Evolutionary conservation across 2,329 filamentous ascomycete species (phyloP).

Genomic region (Ambrosiella cleistominuta): DNA sequence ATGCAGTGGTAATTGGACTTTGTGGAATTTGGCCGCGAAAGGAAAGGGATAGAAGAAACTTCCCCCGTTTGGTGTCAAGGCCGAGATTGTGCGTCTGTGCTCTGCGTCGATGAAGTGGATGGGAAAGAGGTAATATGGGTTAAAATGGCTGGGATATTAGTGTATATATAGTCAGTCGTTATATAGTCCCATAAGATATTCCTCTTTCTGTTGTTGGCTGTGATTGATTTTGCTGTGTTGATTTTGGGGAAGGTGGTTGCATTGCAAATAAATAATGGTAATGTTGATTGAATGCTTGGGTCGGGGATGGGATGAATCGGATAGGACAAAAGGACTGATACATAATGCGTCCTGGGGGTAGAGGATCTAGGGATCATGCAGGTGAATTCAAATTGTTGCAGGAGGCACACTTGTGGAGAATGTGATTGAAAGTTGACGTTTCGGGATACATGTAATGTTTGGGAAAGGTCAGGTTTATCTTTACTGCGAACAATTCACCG

Average conservation of each 20-base stretch:
- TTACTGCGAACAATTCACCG: background rate
- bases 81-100: slow-evolving; percentile 12
- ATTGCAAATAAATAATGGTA: too few relatives aligned
- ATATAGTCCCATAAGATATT: too few relatives aligned
- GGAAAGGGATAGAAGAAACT: background rate
- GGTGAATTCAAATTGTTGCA: background rate
- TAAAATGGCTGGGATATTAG: background rate
- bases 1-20: background rate
- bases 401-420: background rate
- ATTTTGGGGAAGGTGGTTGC: too few relatives aligned
- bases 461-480: background rate
- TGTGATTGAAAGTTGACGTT: background rate
- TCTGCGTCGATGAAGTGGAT: background rate
- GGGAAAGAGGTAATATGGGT: background rate
- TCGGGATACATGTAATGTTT: background rate
- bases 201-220: too few relatives aligned
- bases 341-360: too few relatives aligned
- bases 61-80: slow-evolving; percentile 8
- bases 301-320: too few relatives aligned
- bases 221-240: too few relatives aligned
- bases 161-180: background rate
- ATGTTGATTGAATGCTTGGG: too few relatives aligned
- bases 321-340: too few relatives aligned
- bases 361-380: background rate
- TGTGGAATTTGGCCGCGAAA: background rate